These are phyloP conservation scores for Synchytrium microbalum DNA, from an alignment of 371 early-diverging fungal genomes.

Conservation along the genomic window DNA sequence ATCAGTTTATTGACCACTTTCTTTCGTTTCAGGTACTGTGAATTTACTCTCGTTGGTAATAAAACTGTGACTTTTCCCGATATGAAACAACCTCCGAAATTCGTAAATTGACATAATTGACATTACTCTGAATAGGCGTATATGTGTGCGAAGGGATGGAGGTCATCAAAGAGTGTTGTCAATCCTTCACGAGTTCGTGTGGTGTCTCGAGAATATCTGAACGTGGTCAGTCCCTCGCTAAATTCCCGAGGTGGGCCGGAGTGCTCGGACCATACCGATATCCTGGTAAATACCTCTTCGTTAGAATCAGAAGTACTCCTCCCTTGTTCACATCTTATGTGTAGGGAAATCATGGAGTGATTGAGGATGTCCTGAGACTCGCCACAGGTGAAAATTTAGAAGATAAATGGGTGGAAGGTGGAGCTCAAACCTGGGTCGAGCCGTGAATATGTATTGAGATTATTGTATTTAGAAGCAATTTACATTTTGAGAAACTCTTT, in stretches of 20 bases:
- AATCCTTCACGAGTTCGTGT: constrained; percentile 76
- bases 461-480: too few relatives aligned
- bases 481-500: neutral
- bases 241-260: neutral
- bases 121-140: constrained; percentile 94
- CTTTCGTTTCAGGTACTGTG: neutral
- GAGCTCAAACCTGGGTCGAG: too few relatives aligned
- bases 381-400: neutral
- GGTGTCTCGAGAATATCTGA: constrained; percentile 69
- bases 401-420: neutral
- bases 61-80: neutral
- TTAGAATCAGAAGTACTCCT: too few relatives aligned
- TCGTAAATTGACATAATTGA: too few relatives aligned
- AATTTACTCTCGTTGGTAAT: constrained; percentile 1
- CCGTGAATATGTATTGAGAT: too few relatives aligned
- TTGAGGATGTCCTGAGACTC: neutral
- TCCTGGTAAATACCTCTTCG: too few relatives aligned
- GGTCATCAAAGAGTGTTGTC: constrained; percentile 48
- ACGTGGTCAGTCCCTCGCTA: constrained; percentile 26
- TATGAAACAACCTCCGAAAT: too few relatives aligned
- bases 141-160: constrained; percentile 91
- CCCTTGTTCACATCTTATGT: too few relatives aligned
- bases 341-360: neutral
- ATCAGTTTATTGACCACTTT: too few relatives aligned
- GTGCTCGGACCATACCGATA: neutral